phyloP scores from a whole-genome alignment of 306 rosid species.

The Cucurbita ficifolia region DNA sequence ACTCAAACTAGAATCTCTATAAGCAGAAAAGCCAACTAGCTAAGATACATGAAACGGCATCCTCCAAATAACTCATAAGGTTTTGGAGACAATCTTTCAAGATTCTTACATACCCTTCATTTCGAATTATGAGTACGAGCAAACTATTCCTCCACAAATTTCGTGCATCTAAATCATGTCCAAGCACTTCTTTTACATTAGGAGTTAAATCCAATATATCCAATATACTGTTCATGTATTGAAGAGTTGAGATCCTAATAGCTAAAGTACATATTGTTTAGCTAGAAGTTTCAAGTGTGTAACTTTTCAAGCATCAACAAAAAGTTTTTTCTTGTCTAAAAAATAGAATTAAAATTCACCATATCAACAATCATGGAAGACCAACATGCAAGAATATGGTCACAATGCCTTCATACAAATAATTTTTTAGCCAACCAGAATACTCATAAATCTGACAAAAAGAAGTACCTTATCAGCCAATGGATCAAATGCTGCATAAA shows the following conservation, averaged over 20 bases:
- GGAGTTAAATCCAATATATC: not conserved
- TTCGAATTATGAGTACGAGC: not conserved
- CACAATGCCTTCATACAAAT: not conserved
- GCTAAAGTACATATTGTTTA: not conserved
- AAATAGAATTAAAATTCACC: not conserved
- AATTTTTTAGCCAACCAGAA: not conserved
- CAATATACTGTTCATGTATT: not conserved
- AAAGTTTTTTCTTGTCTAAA: not conserved
- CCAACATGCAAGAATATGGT: not conserved
- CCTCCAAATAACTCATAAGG: not conserved
- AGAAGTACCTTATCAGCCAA: constrained; percentile 76
- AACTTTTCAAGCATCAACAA: not conserved
- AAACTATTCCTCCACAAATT: not conserved
- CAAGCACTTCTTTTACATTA: not conserved
- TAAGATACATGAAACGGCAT: not conserved
- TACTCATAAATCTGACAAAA: not conserved
- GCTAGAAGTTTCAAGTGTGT: not conserved
- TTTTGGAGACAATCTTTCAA: not conserved
- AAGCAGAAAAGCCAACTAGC: not conserved
- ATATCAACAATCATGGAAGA: not conserved
- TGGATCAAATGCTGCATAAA: constrained; percentile 96
- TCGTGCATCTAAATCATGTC: not conserved
- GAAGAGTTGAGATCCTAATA: not conserved
- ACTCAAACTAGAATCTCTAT: not conserved
- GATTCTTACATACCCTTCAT: not conserved